Evolutionary conservation across 345 rosid genomes (phyloP).

Genomic region (Gossypium turneri): DNA sequence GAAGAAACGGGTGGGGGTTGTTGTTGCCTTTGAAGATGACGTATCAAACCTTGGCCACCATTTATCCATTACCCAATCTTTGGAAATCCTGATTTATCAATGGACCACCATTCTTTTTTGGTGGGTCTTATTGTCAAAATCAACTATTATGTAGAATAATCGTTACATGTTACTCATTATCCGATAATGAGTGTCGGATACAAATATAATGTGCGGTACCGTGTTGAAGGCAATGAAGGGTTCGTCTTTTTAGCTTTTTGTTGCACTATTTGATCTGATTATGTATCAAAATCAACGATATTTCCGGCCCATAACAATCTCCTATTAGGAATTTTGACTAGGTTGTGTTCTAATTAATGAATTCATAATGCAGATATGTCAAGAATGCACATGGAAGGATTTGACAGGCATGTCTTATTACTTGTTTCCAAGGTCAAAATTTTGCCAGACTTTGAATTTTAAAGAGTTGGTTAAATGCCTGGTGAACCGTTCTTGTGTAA

Average conservation of each 20-base stretch:
- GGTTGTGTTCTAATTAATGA: background rate
- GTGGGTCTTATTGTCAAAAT: constrained; percentile 12
- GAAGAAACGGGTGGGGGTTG: constrained; percentile 9
- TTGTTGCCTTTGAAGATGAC: constrained; percentile 16
- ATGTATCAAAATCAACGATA: background rate
- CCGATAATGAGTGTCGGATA: no score
- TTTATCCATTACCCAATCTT: background rate
- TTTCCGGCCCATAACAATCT: no score
- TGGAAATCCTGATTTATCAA: background rate
- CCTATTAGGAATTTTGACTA: background rate
- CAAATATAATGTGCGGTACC: background rate
- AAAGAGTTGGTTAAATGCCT: background rate
- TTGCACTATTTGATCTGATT: background rate
- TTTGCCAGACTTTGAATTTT: background rate
- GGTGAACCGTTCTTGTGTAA: background rate
- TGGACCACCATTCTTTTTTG: background rate
- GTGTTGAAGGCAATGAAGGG: background rate
- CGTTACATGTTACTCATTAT: background rate
- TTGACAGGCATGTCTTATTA: background rate
- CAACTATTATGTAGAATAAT: background rate
- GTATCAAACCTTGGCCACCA: constrained; percentile 1
- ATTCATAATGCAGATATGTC: constrained; percentile 3
- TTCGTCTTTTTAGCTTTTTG: background rate
- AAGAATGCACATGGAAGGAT: background rate
- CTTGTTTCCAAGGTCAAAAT: background rate